phyloP scores from a whole-genome alignment of 345 rosid species.

The Jatropha curcas region DNA sequence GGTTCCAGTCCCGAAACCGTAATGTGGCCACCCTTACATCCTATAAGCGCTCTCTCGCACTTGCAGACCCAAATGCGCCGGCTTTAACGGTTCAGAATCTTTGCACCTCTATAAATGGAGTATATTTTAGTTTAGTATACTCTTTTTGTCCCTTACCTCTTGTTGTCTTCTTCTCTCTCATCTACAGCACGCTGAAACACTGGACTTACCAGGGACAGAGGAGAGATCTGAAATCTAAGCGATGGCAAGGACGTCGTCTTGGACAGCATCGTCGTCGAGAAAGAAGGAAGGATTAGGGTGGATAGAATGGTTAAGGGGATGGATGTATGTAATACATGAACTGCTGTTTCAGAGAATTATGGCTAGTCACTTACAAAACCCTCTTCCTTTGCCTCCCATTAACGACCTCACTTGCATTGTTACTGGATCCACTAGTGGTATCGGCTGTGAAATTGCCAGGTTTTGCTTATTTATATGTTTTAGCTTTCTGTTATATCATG shows the following conservation, averaged over 20 bases:
- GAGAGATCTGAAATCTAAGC: background rate
- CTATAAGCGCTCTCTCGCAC: no score
- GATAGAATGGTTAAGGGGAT: constrained; percentile 95
- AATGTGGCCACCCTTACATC: no score
- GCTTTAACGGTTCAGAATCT: no score
- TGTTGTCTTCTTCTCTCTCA: background rate
- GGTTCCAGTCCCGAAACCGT: no score
- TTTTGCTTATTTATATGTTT: background rate
- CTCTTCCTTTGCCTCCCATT: constrained; percentile 78
- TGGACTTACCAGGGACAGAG: background rate
- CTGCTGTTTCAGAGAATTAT: constrained; percentile 81
- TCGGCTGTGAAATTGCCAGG: constrained; percentile 90
- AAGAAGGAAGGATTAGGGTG: constrained; percentile 74
- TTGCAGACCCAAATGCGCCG: no score
- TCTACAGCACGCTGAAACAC: background rate
- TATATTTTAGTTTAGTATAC: no score
- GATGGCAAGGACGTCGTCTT: constrained; percentile 2
- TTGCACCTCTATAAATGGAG: no score
- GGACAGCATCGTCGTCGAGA: constrained; percentile 22
- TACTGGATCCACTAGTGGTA: constrained; percentile 98
- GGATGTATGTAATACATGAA: constrained; percentile 67
- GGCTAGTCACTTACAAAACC: constrained; percentile 77
- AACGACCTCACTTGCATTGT: constrained; percentile 78
- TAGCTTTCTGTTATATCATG: no score
- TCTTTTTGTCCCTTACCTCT: no score